phyloP scores from a whole-genome alignment of 2,329 filamentous ascomycete genomes.

The Lachnellula occidentalis region DNA sequence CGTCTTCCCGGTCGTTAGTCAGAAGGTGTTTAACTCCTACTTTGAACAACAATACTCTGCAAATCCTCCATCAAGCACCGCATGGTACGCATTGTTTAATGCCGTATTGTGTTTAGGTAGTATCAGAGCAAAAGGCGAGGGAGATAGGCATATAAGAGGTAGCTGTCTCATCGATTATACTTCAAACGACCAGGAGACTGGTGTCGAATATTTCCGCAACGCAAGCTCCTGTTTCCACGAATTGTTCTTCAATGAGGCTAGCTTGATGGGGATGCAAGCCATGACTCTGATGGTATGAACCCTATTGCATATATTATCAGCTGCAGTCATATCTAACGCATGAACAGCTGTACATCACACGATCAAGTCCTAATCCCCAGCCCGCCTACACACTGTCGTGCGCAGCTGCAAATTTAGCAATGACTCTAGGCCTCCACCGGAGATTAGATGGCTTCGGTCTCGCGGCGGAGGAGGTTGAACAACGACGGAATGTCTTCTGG shows the following conservation, averaged over 20 bases:
- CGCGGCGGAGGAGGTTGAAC: conserved; percentile 13
- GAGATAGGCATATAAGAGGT: conserved; percentile 8
- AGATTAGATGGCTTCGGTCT: conserved; percentile 15
- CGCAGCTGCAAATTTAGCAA: conserved; percentile 14
- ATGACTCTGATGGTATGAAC: conserved; percentile 16
- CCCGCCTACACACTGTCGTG: conserved; percentile 17
- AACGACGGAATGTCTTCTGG: conserved; percentile 25
- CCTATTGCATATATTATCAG: background rate
- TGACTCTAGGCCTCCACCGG: conserved; percentile 22
- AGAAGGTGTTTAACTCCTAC: conserved; percentile 14
- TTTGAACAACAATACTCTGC: conserved; percentile 20
- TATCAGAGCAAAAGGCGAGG: conserved; percentile 10
- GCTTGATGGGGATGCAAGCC: conserved; percentile 23
- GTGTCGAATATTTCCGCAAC: conserved; percentile 21
- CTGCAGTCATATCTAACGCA: conserved; percentile 6
- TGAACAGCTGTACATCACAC: conserved; percentile 12
- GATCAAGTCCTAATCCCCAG: conserved; percentile 15
- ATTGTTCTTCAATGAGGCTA: conserved; percentile 17
- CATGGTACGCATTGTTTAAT: conserved; percentile 26
- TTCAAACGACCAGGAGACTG: conserved; percentile 7
- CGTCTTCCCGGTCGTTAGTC: conserved; percentile 16
- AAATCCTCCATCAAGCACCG: conserved; percentile 13
- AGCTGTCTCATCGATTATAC: conserved; percentile 14
- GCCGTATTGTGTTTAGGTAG: conserved; percentile 18
- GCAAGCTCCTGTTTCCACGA: conserved; percentile 20